Percentiles rank a stretch among this genome's conserved stretches.
Conservation (phyloP, 257 asterid genomes). For the Petunia axillaris region DNA sequence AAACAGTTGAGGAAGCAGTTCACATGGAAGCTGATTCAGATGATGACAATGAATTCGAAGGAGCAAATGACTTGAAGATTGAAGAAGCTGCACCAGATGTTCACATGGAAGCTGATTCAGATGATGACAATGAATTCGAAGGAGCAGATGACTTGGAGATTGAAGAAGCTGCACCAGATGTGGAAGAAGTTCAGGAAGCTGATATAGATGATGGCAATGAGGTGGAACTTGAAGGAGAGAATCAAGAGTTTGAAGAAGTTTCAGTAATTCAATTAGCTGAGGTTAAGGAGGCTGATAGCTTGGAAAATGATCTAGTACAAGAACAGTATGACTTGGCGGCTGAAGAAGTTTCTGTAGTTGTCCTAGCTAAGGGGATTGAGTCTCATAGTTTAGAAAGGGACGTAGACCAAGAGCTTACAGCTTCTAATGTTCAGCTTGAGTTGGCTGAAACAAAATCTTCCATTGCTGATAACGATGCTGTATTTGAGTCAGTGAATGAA, state of each 20-base stretch:
- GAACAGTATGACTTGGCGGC: neutral
- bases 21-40: neutral
- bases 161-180: constrained; percentile 19
- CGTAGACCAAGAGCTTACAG: constrained; percentile 3
- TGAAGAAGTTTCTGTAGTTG: constrained; percentile 19
- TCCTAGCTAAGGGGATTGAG: constrained; percentile 23
- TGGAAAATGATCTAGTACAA: constrained; percentile 15
- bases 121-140: constrained; percentile 32
- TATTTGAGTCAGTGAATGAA: constrained; percentile 28
- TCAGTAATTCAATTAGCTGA: neutral
- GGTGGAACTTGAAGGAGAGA: constrained; percentile 28
- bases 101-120: constrained; percentile 33
- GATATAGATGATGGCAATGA: constrained; percentile 39
- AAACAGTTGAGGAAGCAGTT: constrained; percentile 14
- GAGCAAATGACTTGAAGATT: neutral
- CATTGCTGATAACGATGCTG: constrained; percentile 20
- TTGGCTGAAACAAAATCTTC: constrained; percentile 3
- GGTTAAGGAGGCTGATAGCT: constrained; percentile 17
- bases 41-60: neutral
- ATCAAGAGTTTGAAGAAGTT: constrained; percentile 31
- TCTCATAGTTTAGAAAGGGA: constrained; percentile 28
- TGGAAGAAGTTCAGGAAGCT: constrained; percentile 35
- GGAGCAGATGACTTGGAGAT: neutral
- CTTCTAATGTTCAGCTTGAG: constrained; percentile 32
- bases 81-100: constrained; percentile 14